Percentiles rank a stretch among this genome's conserved stretches.
phyloP scores from a whole-genome alignment of 1,284 basidiomycete species.

The Tremellales sp. region DNA sequence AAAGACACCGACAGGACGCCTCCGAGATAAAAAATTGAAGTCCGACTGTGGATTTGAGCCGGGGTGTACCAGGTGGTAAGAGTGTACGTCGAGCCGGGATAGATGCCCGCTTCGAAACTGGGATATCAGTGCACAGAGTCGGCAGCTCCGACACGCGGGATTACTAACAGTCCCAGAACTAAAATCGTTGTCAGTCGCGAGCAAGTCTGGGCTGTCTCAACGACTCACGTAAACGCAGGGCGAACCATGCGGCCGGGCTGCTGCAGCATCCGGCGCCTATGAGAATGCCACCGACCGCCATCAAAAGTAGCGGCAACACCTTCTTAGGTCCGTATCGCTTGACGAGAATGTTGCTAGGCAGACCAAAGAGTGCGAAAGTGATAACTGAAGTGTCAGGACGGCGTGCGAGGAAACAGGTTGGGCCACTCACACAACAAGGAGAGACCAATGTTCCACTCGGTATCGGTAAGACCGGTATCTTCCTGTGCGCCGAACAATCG shows the following conservation, averaged over 20 bases:
- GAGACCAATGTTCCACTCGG: conserved; percentile 27
- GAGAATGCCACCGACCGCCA: conserved; percentile 10
- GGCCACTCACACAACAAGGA: conserved; percentile 25
- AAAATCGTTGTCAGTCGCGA: too few relatives aligned
- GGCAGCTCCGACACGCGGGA: conserved; percentile 1
- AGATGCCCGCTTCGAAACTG: too few relatives aligned
- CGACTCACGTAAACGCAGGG: conserved; percentile 11
- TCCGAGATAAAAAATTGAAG: conserved; percentile 21
- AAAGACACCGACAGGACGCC: conserved; percentile 15
- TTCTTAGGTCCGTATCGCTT: conserved; percentile 20
- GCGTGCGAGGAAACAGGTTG: too few relatives aligned
- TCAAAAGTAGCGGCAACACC: conserved; percentile 14
- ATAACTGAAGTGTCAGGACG: conserved; percentile 12
- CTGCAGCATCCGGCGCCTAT: conserved; percentile 18
- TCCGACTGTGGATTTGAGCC: conserved; percentile 15
- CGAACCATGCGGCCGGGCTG: conserved; percentile 21
- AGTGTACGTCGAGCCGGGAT: conserved; percentile 18
- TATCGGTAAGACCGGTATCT: conserved; percentile 8
- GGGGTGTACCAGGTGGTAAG: conserved; percentile 30
- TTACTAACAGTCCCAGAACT: conserved; percentile 22
- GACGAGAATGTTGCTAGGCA: conserved; percentile 18
- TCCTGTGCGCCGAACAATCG: conserved; percentile 1
- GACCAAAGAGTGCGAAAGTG: conserved; percentile 22
- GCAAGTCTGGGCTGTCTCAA: not conserved
- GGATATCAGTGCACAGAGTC: too few relatives aligned